phyloP scores from a whole-genome alignment of 345 rosid species.

The Gossypium arboreum region DNA sequence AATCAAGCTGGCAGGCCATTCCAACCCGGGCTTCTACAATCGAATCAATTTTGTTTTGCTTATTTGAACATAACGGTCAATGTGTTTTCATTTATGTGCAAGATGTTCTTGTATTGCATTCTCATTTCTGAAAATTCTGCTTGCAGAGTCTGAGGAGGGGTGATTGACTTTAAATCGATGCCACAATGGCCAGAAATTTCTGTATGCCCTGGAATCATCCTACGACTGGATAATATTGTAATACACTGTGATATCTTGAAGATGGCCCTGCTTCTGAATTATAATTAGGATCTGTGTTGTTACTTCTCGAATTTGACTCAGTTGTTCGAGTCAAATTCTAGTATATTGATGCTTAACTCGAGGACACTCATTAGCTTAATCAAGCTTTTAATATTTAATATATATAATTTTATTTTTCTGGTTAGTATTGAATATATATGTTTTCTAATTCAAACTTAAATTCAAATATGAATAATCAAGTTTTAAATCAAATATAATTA shows the following conservation, averaged over 20 bases:
- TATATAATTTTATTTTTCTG: too few species aligned
- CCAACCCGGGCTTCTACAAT: neutral
- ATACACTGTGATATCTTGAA: neutral
- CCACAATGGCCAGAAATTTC: neutral
- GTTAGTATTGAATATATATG: too few species aligned
- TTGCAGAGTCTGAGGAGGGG: constrained; percentile 55
- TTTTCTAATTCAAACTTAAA: too few species aligned
- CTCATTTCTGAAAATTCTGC: constrained; percentile 11
- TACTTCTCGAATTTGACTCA: neutral
- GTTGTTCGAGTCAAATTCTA: too few species aligned
- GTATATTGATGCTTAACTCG: too few species aligned
- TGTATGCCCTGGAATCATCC: neutral
- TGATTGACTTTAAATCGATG: constrained; percentile 13
- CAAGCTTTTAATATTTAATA: too few species aligned
- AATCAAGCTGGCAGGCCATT: neutral
- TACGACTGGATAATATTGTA: neutral
- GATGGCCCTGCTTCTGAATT: neutral
- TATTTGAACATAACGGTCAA: neutral
- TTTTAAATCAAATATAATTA: too few species aligned
- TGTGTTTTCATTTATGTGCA: neutral
- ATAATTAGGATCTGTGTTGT: neutral
- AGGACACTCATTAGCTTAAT: too few species aligned
- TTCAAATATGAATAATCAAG: too few species aligned
- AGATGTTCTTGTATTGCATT: neutral
- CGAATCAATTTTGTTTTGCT: neutral